These are phyloP conservation scores for Platanthera guangdongensis DNA, from an alignment of 106 monocot genomes.

Conservation along the genomic window DNA sequence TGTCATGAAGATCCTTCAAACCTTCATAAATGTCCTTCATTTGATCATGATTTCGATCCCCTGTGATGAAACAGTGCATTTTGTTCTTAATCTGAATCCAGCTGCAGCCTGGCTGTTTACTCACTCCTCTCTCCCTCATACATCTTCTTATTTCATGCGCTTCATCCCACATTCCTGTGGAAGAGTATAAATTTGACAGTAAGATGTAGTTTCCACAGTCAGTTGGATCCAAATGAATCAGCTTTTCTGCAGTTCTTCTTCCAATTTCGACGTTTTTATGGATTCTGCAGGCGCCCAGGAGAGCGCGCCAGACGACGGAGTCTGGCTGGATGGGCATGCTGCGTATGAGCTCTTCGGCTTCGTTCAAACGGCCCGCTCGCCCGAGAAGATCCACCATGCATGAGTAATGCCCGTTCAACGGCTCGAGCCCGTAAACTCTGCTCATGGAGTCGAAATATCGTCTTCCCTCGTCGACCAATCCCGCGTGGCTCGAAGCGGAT, in stretches of 20 bases:
- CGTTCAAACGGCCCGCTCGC: slow-evolving; percentile 42
- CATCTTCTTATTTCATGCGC: slow-evolving; percentile 40
- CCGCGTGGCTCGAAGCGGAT: slow-evolving; percentile 60
- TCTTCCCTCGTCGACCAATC: slow-evolving; percentile 41
- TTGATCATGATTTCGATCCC: slow-evolving; percentile 33
- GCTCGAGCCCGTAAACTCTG: slow-evolving; percentile 37
- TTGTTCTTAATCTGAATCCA: slow-evolving; percentile 50
- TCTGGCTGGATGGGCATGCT: slow-evolving; percentile 65
- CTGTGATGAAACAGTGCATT: slow-evolving; percentile 31
- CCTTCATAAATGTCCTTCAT: slow-evolving; percentile 23
- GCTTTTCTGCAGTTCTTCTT: slow-evolving; percentile 32
- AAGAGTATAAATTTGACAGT: slow-evolving; percentile 64
- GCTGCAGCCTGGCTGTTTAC: slow-evolving; percentile 51
- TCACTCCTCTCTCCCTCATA: slow-evolving; percentile 44
- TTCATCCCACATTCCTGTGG: slow-evolving; percentile 43
- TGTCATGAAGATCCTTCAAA: slow-evolving; percentile 21
- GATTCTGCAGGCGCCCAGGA: slow-evolving; percentile 58
- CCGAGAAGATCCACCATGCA: slow-evolving; percentile 67
- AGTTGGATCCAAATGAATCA: slow-evolving; percentile 49
- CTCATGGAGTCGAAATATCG: slow-evolving; percentile 46
- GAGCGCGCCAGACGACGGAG: slow-evolving; percentile 42
- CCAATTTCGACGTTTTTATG: slow-evolving; percentile 34
- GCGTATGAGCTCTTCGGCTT: slow-evolving; percentile 43
- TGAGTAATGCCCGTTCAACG: slow-evolving; percentile 38
- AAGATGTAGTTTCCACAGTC: slow-evolving; percentile 52